These are phyloP conservation scores for Inga oerstediana DNA, from an alignment of 306 rosid species.

Conservation along the genomic window DNA sequence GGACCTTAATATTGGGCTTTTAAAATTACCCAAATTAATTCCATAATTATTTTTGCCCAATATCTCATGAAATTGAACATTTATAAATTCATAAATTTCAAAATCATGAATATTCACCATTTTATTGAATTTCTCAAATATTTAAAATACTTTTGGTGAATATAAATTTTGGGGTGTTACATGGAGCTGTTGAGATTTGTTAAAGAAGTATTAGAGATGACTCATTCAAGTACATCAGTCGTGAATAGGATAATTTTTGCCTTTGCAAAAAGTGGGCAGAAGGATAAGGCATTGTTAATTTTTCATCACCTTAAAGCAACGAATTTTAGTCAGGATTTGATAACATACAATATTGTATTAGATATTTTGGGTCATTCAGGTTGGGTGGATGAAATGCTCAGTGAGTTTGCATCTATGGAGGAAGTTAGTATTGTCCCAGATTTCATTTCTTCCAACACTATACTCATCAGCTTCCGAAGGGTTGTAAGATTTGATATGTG, in stretches of 20 bases:
- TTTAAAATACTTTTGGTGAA: no score
- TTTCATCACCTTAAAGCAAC: slow-evolving; percentile 55
- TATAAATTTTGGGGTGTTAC: no score
- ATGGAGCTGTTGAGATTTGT: slow-evolving; percentile 47
- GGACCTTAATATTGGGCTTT: no score
- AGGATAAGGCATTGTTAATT: slow-evolving; percentile 65
- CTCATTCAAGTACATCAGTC: slow-evolving; percentile 47
- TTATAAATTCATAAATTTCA: no score
- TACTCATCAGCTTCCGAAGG: slow-evolving; percentile 69
- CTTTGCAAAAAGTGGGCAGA: slow-evolving; percentile 66
- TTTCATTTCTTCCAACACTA: slow-evolving; percentile 68
- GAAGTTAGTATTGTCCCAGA: slow-evolving; percentile 61
- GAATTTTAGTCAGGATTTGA: slow-evolving; percentile 50
- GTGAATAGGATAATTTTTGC: slow-evolving; percentile 68
- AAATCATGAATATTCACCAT: no score
- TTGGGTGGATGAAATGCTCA: slow-evolving; percentile 56
- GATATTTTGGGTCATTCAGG: slow-evolving; percentile 76
- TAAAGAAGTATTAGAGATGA: slow-evolving; percentile 48
- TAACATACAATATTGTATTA: slow-evolving; percentile 69
- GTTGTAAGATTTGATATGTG: slow-evolving; percentile 70
- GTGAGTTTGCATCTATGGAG: slow-evolving; percentile 57
- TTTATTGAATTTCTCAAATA: no score
- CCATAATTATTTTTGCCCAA: no score
- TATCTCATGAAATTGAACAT: no score
- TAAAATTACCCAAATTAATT: no score